Percentiles rank a stretch among this genome's conserved stretches.
phyloP scores from a whole-genome alignment of 805 yeast species.

The Yarrowia sp. region DNA sequence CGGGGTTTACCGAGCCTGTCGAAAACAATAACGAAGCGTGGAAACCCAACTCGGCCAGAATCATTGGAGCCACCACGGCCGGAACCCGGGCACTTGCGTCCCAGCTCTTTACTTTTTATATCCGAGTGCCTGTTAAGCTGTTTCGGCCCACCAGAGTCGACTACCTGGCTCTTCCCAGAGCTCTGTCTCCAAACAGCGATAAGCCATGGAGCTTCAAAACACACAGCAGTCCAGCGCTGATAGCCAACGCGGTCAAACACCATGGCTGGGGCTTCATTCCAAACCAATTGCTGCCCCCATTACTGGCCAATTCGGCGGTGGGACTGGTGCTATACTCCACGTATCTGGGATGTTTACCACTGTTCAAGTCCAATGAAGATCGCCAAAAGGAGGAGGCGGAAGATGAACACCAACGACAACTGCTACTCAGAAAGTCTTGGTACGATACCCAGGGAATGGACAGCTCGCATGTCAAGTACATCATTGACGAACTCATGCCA shows the following conservation, averaged over 20 bases:
- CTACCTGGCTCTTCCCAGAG: constrained; percentile 38
- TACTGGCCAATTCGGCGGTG: constrained; percentile 80
- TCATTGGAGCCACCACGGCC: constrained; percentile 78
- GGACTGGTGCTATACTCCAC: constrained; percentile 84
- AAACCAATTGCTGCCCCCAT: constrained; percentile 79
- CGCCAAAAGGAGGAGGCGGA: constrained; percentile 28
- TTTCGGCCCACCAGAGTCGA: constrained; percentile 91
- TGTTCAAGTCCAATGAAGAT: constrained; percentile 30
- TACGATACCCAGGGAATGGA: constrained; percentile 30
- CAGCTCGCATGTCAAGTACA: constrained; percentile 7
- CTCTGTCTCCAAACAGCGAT: constrained; percentile 36
- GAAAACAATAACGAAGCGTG: constrained; percentile 13
- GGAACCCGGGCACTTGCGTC: constrained; percentile 80
- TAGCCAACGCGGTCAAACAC: constrained; percentile 62
- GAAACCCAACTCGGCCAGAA: constrained; percentile 29
- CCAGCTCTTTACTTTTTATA: constrained; percentile 71
- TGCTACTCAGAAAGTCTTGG: constrained; percentile 26
- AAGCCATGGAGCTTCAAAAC: constrained; percentile 49
- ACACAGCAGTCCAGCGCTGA: constrained; percentile 74
- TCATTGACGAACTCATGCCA: constrained; percentile 29
- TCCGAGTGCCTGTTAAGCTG: constrained; percentile 77
- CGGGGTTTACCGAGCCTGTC: not conserved
- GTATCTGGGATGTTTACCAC: constrained; percentile 49
- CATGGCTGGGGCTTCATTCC: constrained; percentile 90
- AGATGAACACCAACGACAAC: constrained; percentile 6